phyloP scores from a whole-genome alignment of 768 basidiomycete species.

The Trametes cingulata region DNA sequence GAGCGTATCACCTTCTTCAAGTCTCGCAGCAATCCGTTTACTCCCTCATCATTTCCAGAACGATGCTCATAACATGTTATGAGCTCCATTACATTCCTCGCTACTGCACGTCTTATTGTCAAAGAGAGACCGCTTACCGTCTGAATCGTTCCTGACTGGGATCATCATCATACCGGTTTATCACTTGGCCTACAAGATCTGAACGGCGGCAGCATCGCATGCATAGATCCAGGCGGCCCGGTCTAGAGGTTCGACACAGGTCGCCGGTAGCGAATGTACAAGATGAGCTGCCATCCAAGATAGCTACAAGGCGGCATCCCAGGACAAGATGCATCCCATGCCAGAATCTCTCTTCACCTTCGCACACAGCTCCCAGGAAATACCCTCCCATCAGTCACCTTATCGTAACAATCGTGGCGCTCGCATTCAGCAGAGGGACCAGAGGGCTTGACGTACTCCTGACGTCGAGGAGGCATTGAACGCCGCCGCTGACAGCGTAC shows the following conservation, averaged over 20 bases:
- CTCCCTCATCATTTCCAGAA: conserved; percentile 7
- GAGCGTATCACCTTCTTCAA: conserved; percentile 10
- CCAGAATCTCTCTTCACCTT: conserved; percentile 22
- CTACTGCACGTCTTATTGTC: conserved; percentile 1
- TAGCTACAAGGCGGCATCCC: conserved; percentile 16
- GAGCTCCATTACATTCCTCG: conserved; percentile 10
- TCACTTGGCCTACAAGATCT: conserved; percentile 13
- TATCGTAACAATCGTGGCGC: conserved; percentile 27
- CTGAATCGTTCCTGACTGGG: conserved; percentile 7
- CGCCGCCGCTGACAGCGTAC: conserved; percentile 18
- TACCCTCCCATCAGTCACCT: conserved; percentile 26
- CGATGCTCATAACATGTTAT: not conserved
- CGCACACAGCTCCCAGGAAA: conserved; percentile 17
- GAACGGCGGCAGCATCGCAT: conserved; percentile 13
- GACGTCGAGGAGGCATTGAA: conserved; percentile 21
- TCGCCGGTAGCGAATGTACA: conserved; percentile 17
- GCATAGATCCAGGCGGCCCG: not conserved
- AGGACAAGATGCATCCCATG: conserved; percentile 15
- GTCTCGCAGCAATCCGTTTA: conserved; percentile 7
- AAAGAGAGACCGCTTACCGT: conserved; percentile 7
- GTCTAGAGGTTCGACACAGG: not conserved
- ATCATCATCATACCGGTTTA: conserved; percentile 14
- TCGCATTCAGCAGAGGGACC: conserved; percentile 1
- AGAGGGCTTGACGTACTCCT: conserved; percentile 24
- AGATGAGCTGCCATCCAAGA: conserved; percentile 15